Evolutionary conservation across 192 early-diverging fungal species (phyloP), one percentile per base, ranked within the genome.

Genomic region (Dispira simplex): DNA sequence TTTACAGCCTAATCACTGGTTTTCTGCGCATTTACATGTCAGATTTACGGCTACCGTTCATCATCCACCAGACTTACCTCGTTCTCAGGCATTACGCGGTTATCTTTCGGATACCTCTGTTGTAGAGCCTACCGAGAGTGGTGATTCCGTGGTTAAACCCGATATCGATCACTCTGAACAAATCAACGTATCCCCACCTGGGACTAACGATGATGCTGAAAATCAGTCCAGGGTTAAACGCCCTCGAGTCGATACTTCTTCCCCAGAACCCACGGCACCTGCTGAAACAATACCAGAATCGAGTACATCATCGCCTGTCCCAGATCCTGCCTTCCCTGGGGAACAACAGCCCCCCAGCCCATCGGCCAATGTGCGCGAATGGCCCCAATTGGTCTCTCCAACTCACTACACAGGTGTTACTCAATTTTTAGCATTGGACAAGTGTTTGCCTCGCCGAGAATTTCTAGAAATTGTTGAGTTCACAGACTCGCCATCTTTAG

Each of bases 21-120:
- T 97, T 66, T 73, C 90, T 8, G 95, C 95, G 2, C 97, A 99
- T 71, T 69, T 97, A 64, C 97, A 99, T 69, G 90, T 95, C 23
- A 83, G 89, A 28, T 98, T 85, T 69, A 74, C 85, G 27, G 94
- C 95, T 0, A 26, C 83, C 0, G 79, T 90, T 18, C 20, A 71
- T 25, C 81, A 72, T 77, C 65, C 71, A 66, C 43, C 60, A 67
- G 77, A 64, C 18, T 46, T 52, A 57, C 54, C 10, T 56, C 72
- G 44, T 27, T 63, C 76, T 66, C 6, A 63, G 65, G 28, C 23
- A 44, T 55, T 20, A 20, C 25, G 44, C 58, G 46, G 64, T 3
- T 11, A n/a, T 55, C 27, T 28, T 46, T 54, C 5, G 23, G 8
- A 32, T 20, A 9, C 45, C 18, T 2, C 43, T 2, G 64, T 74